A percentile compares a stretch with the other conserved stretches of the same genome.
These are phyloP conservation scores for Aurantiochytrium sp. DNA, from an alignment of 108 stramenopile genomes.

Conservation along the genomic window DNA sequence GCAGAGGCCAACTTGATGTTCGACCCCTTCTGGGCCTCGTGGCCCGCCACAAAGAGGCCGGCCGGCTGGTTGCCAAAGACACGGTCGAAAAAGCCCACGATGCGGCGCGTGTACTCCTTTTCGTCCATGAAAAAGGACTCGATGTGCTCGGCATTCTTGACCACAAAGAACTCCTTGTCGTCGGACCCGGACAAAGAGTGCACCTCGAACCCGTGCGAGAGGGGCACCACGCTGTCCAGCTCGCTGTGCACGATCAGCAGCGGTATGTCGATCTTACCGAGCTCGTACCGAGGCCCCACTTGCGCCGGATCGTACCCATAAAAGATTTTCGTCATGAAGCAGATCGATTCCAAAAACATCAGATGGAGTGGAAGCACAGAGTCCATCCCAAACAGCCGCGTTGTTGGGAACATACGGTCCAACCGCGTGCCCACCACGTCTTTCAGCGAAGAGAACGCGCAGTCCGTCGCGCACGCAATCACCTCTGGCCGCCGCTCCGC, in stretches of 20 bases:
- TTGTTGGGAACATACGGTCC: constrained; percentile 11
- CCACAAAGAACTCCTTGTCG: constrained; percentile 1
- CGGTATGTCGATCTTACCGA: neutral
- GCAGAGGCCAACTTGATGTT: neutral
- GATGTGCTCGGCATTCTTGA: constrained; percentile 19
- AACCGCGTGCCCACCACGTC: neutral
- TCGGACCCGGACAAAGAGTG: neutral
- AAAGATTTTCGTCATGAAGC: neutral
- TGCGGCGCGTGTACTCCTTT: constrained; percentile 19
- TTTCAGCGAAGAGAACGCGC: constrained; percentile 15
- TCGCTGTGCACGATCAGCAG: constrained; percentile 22
- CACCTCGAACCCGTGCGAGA: constrained; percentile 16
- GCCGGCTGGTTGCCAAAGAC: neutral
- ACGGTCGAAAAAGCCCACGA: neutral
- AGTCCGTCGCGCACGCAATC: constrained; percentile 18
- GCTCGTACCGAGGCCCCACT: neutral
- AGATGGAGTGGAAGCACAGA: neutral
- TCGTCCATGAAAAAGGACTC: constrained; percentile 3
- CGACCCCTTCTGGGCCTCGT: neutral
- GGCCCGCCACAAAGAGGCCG: neutral
- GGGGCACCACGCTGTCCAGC: constrained; percentile 8
- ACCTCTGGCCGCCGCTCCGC: constrained; percentile 18
- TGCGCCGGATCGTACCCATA: neutral
- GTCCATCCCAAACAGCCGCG: constrained; percentile 8
- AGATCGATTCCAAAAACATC: neutral